Evolutionary conservation across 2,329 filamentous ascomycete species (phyloP).

Genomic region (Aspergillus sp.): DNA sequence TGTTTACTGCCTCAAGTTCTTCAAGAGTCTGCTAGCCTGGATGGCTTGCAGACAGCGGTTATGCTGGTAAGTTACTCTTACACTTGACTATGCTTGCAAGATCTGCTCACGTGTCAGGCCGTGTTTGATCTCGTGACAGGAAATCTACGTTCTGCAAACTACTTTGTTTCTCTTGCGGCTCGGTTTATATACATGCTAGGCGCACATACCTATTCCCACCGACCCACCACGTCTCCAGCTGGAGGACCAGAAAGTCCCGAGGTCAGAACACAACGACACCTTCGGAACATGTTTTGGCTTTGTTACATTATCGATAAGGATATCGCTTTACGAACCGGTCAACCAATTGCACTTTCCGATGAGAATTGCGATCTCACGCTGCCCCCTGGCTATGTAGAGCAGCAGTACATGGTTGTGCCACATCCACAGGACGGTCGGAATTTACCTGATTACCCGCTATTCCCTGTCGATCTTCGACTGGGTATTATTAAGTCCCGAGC

Average conservation of each 20-base stretch:
- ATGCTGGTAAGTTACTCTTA: constrained; percentile 38
- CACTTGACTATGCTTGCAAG: not conserved
- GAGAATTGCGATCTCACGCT: constrained; percentile 49
- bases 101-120: constrained; percentile 20
- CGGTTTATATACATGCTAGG: constrained; percentile 47
- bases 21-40: constrained; percentile 37
- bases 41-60: constrained; percentile 40
- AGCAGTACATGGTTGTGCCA: constrained; percentile 17
- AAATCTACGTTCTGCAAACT: constrained; percentile 40
- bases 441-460: constrained; percentile 22
- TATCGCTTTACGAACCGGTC: constrained; percentile 47
- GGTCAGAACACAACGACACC: constrained; percentile 18
- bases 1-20: constrained; percentile 38
- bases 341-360: constrained; percentile 46
- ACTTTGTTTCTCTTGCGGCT: constrained; percentile 41
- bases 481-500: constrained; percentile 48
- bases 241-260: constrained; percentile 8
- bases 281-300: constrained; percentile 48
- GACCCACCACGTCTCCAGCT: constrained; percentile 18
- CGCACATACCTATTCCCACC: constrained; percentile 31
- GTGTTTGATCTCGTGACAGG: constrained; percentile 43
- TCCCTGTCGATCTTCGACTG: constrained; percentile 46
- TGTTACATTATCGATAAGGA: constrained; percentile 52
- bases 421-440: constrained; percentile 13
- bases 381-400: constrained; percentile 36